Evolutionary conservation across 179 eudicot genomes (phyloP).

Genomic region (Carnegiea gigantea): DNA sequence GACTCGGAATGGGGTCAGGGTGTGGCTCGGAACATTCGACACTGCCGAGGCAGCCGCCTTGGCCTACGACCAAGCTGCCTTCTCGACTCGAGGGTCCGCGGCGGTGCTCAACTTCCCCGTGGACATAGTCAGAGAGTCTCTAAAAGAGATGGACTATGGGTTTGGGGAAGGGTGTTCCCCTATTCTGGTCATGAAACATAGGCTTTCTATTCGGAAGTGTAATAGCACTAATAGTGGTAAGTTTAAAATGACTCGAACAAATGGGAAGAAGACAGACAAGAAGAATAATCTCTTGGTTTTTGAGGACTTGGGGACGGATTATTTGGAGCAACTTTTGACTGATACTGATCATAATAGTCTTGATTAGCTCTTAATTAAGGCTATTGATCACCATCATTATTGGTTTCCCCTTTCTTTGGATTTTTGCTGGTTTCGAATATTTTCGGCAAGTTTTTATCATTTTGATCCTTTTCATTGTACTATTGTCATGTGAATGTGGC

Average conservation of each 20-base stretch:
- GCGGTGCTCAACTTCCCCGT: constrained; percentile 61
- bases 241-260: constrained; percentile 20
- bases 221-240: neutral
- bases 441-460: neutral
- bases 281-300: constrained; percentile 48
- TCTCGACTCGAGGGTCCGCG: constrained; percentile 51
- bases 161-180: constrained; percentile 46
- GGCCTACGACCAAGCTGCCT: constrained; percentile 77
- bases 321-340: constrained; percentile 61
- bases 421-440: neutral
- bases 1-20: constrained; percentile 66
- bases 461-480: neutral
- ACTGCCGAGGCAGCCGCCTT: constrained; percentile 70
- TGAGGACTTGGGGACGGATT: constrained; percentile 64
- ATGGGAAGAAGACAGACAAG: constrained; percentile 17
- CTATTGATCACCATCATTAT: neutral
- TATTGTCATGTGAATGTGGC: neutral
- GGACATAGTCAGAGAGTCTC: constrained; percentile 53
- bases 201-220: constrained; percentile 48
- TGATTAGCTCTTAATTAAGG: neutral
- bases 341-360: constrained; percentile 23
- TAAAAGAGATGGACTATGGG: constrained; percentile 46
- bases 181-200: constrained; percentile 60
- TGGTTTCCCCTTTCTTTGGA: too few relatives aligned
- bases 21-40: constrained; percentile 76